A percentile compares a stretch with the other conserved stretches of the same genome.
Evolutionary conservation across 2,329 filamentous ascomycete species (phyloP).

Genomic region (Colletotrichum sp.): DNA sequence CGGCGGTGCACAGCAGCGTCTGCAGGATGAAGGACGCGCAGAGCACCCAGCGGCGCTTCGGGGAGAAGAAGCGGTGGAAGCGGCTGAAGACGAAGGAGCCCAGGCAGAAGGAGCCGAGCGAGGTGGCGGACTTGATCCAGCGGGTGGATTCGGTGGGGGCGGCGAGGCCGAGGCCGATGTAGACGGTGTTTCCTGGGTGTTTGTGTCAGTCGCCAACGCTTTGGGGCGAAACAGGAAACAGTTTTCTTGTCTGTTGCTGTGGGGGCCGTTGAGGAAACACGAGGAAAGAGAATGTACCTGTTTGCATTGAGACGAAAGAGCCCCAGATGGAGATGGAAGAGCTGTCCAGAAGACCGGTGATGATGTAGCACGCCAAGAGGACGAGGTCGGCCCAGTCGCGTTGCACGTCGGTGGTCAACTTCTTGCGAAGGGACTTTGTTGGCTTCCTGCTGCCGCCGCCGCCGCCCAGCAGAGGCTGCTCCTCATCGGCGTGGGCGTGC

Average conservation of each 20-base stretch:
- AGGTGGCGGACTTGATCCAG: constrained; percentile 76
- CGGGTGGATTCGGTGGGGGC: constrained; percentile 58
- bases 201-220: neutral
- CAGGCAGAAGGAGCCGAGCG: constrained; percentile 72
- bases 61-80: constrained; percentile 68
- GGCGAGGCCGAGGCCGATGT: constrained; percentile 76
- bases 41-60: constrained; percentile 69
- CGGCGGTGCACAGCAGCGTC: constrained; percentile 51
- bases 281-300: constrained; percentile 50
- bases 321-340: constrained; percentile 79
- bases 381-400: constrained; percentile 71
- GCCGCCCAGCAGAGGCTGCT: constrained; percentile 37
- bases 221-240: neutral
- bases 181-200: constrained; percentile 73
- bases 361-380: constrained; percentile 74
- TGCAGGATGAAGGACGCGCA: constrained; percentile 63
- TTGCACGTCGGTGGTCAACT: constrained; percentile 53
- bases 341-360: constrained; percentile 80
- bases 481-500: constrained; percentile 27
- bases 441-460: constrained; percentile 19
- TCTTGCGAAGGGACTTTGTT: constrained; percentile 29
- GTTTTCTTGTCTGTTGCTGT: neutral
- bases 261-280: neutral
- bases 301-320: constrained; percentile 85
- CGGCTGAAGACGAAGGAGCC: constrained; percentile 75